Conservation (phyloP, 495 filamentous ascomycete species). For the Aspergillus nanangensis region DNA sequence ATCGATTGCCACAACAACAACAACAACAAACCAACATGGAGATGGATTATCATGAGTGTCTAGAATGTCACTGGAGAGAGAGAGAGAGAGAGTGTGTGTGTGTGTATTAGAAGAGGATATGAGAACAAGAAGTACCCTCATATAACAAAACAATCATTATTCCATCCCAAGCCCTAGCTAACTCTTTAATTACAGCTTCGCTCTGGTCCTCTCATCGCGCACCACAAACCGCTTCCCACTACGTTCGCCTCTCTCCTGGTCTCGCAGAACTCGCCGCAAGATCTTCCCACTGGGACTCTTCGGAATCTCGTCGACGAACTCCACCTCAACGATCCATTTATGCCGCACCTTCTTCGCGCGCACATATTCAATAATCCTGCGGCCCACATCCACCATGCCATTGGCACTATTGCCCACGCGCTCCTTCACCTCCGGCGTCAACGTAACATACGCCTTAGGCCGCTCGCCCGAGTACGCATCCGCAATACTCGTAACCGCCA, state of each 20-base stretch:
- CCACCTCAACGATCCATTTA: conserved; percentile 64
- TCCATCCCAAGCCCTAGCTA: too few species aligned
- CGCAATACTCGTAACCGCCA: conserved; percentile 52
- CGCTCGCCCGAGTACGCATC: conserved; percentile 59
- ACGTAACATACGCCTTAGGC: conserved; percentile 60
- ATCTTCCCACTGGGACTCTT: conserved; percentile 69
- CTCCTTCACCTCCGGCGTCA: conserved; percentile 27
- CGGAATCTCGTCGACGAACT: conserved; percentile 60
- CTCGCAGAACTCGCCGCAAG: conserved; percentile 52
- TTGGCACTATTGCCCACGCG: conserved; percentile 1
- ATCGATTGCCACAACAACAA: too few species aligned
- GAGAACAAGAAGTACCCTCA: too few species aligned
- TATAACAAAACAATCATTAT: too few species aligned
- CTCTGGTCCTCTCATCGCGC: conserved; percentile 30
- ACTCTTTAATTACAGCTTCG: conserved; percentile 36
- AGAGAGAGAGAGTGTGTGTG: too few species aligned
- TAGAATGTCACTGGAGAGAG: too few species aligned
- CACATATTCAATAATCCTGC: conserved; percentile 48
- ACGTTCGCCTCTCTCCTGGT: conserved; percentile 22
- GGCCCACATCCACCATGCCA: conserved; percentile 11
- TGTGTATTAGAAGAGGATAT: too few species aligned
- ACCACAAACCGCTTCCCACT: conserved; percentile 25
- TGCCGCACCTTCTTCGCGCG: conserved; percentile 57
- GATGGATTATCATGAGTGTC: too few species aligned
- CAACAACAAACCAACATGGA: too few species aligned